A percentile compares a stretch with the other conserved stretches of the same genome.
phyloP scores from a whole-genome alignment of 768 basidiomycete genomes.

The Boletellus emodensis region DNA sequence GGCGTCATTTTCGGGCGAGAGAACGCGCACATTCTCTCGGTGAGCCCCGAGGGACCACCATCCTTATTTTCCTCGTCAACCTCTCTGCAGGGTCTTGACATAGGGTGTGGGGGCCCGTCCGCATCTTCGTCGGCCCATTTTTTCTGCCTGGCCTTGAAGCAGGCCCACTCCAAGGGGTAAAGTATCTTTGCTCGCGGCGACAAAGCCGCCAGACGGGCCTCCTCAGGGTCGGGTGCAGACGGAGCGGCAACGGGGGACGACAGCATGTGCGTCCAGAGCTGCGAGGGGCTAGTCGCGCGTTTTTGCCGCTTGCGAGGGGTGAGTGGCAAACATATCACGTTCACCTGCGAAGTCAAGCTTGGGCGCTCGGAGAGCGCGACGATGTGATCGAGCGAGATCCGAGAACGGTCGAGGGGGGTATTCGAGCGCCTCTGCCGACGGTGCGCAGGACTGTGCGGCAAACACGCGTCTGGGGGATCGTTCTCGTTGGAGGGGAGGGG shows the following conservation, averaged over 20 bases:
- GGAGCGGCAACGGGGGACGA: constrained; percentile 25
- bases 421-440: constrained; percentile 6
- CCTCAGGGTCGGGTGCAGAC: constrained; percentile 22
- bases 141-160: constrained; percentile 44
- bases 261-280: constrained; percentile 29
- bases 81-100: constrained; percentile 3
- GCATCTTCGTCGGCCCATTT: constrained; percentile 22
- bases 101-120: constrained; percentile 9
- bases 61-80: constrained; percentile 11
- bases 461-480: constrained; percentile 5
- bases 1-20: constrained; percentile 2
- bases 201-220: constrained; percentile 22
- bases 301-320: constrained; percentile 27
- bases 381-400: constrained; percentile 30
- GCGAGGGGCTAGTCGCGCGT: constrained; percentile 12
- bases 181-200: constrained; percentile 37
- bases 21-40: not conserved
- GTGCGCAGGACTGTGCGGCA: constrained; percentile 4
- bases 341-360: constrained; percentile 8
- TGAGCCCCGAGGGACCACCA: not conserved
- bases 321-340: constrained; percentile 14
- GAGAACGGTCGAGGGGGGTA: constrained; percentile 20
- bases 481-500: constrained; percentile 23
- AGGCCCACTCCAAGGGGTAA: constrained; percentile 71
- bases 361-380: constrained; percentile 30